Evolutionary conservation across 257 asterid genomes (phyloP).

Genomic region (Jasminum sambac): DNA sequence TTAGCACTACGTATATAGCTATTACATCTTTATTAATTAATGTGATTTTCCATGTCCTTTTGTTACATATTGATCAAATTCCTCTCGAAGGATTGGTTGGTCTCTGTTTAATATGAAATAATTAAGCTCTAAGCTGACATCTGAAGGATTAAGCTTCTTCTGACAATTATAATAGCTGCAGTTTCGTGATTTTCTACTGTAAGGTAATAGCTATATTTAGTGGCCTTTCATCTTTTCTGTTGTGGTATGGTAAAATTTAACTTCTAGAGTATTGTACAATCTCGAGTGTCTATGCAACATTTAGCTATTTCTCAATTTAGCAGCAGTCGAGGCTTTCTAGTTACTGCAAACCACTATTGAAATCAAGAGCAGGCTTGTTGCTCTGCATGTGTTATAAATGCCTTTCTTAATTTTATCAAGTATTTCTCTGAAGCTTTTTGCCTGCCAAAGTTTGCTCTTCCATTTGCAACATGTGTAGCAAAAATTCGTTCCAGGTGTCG

Average conservation of each 20-base stretch:
- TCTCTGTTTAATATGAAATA: background rate
- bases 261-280: background rate
- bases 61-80: background rate
- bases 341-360: background rate
- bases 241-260: background rate
- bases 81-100: background rate
- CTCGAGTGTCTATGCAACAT: background rate
- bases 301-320: background rate
- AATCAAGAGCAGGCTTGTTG: background rate
- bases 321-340: background rate
- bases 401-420: background rate
- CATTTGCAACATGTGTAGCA: conserved; percentile 25
- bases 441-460: conserved; percentile 12
- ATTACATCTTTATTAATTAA: background rate
- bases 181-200: background rate
- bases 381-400: background rate
- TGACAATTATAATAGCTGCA: background rate
- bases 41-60: background rate
- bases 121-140: background rate
- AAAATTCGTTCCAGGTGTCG: conserved; percentile 33
- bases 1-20: background rate
- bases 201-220: background rate
- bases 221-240: background rate
- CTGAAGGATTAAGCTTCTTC: background rate
- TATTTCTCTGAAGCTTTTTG: conserved; percentile 2